Percentiles rank a stretch among this genome's conserved stretches.
Evolutionary conservation across 1,284 basidiomycete species (phyloP).

Genomic region (Paramarasmius palmivorus): DNA sequence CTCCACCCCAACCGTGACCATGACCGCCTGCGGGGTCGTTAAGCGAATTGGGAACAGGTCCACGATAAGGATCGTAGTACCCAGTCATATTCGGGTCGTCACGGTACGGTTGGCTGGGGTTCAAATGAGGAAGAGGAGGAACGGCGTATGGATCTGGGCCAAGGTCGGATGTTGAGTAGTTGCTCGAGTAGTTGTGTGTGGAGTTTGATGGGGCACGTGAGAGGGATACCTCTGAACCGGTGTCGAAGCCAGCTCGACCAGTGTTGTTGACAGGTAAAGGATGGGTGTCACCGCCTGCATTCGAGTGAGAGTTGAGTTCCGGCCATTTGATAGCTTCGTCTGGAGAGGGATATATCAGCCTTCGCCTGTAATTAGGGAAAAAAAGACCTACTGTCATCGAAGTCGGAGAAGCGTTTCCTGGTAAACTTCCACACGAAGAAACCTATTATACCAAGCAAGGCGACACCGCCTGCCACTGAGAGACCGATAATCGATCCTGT

Average conservation of each 20-base stretch:
- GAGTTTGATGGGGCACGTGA: constrained; percentile 58
- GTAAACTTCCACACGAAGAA: constrained; percentile 85
- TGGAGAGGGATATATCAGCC: constrained; percentile 27
- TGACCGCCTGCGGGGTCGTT: constrained; percentile 39
- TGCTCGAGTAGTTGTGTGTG: constrained; percentile 25
- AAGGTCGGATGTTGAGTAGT: constrained; percentile 41
- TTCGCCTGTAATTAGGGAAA: constrained; percentile 11
- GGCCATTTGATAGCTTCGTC: constrained; percentile 87
- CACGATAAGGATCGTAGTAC: constrained; percentile 79
- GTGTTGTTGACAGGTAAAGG: constrained; percentile 66
- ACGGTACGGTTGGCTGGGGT: constrained; percentile 70
- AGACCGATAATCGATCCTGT: constrained; percentile 76
- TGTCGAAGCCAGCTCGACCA: constrained; percentile 64
- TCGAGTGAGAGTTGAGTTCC: constrained; percentile 70
- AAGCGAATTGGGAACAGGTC: constrained; percentile 68
- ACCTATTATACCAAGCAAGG: constrained; percentile 62
- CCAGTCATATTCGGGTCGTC: constrained; percentile 59
- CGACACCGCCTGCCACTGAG: constrained; percentile 76
- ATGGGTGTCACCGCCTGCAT: constrained; percentile 44
- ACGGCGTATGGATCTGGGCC: constrained; percentile 73
- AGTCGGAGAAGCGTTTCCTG: constrained; percentile 70
- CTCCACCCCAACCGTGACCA: constrained; percentile 35
- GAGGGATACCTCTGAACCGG: constrained; percentile 57
- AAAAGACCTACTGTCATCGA: constrained; percentile 68
- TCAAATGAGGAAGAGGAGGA: constrained; percentile 79